phyloP scores from a whole-genome alignment of 2,329 filamentous ascomycete genomes.

The Colletotrichum abscissum region DNA sequence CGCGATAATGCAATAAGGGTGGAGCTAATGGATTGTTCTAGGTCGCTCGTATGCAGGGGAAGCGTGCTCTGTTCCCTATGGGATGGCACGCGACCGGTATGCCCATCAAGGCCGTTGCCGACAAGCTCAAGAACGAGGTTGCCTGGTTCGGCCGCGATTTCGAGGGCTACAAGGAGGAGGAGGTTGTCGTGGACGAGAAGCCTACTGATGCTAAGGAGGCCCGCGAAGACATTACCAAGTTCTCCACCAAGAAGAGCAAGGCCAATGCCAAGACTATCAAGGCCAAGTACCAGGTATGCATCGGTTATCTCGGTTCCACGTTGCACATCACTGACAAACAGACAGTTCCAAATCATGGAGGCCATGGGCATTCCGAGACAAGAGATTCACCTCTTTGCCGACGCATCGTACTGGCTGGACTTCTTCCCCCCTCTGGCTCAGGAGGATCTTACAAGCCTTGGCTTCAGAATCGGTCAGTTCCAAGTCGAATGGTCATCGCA shows the following conservation, averaged over 20 bases:
- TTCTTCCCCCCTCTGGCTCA: conserved; percentile 74
- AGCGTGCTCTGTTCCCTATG: conserved; percentile 86
- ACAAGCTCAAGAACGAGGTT: conserved; percentile 93
- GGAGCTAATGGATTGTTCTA: conserved; percentile 1
- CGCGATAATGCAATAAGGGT: no score
- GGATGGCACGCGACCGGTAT: conserved; percentile 98
- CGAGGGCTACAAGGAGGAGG: conserved; percentile 76
- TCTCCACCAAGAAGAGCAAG: conserved; percentile 93
- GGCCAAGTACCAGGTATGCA: conserved; percentile 87
- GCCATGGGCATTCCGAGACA: conserved; percentile 87
- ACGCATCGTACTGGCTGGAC: conserved; percentile 91
- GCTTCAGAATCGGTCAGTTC: conserved; percentile 28
- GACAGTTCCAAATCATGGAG: conserved; percentile 92
- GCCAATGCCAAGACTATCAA: conserved; percentile 89
- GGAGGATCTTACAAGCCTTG: conserved; percentile 33
- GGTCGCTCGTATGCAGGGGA: conserved; percentile 85
- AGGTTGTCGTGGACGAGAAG: conserved; percentile 60
- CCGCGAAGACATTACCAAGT: conserved; percentile 90
- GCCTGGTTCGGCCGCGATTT: conserved; percentile 90
- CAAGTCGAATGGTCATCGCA: not conserved
- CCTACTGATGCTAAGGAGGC: conserved; percentile 62
- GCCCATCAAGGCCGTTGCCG: conserved; percentile 97
- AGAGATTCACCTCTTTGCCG: conserved; percentile 93
- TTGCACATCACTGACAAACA: conserved; percentile 59
- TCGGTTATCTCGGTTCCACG: not conserved